phyloP scores from a whole-genome alignment of 2,329 filamentous ascomycete species.

The Fusarium udum region DNA sequence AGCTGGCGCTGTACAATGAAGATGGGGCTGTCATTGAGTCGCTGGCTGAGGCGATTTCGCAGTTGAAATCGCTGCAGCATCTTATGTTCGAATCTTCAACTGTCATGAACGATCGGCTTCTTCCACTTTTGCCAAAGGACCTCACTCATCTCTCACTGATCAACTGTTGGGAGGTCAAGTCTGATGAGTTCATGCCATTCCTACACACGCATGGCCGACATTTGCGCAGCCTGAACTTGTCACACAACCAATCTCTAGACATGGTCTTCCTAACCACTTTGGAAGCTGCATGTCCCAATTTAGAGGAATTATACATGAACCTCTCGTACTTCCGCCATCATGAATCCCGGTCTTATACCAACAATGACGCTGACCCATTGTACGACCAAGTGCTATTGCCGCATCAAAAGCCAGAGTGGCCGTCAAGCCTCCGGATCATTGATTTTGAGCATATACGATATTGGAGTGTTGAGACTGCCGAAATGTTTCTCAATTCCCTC shows the following conservation, averaged over 20 bases:
- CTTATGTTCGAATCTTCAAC: conserved; percentile 80
- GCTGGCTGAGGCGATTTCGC: conserved; percentile 47
- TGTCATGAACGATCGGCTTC: conserved; percentile 72
- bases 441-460: conserved; percentile 82
- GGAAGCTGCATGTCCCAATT: conserved; percentile 71
- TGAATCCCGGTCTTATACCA: conserved; percentile 59
- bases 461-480: conserved; percentile 74
- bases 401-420: conserved; percentile 80
- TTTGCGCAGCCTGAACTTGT: conserved; percentile 74
- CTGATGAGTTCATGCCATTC: conserved; percentile 71
- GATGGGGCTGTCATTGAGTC: conserved; percentile 55
- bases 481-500: conserved; percentile 82
- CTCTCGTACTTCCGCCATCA: conserved; percentile 80
- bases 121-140: conserved; percentile 73
- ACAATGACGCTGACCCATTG: conserved; percentile 74
- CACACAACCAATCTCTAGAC: conserved; percentile 82
- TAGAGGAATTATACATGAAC: conserved; percentile 79
- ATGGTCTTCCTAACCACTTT: conserved; percentile 77
- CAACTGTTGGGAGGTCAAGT: conserved; percentile 80
- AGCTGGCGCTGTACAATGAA: conserved; percentile 48
- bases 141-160: conserved; percentile 76
- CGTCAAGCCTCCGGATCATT: conserved; percentile 72
- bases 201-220: conserved; percentile 72
- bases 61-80: conserved; percentile 70
- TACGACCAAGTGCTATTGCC: conserved; percentile 75